Evolutionary conservation across 768 basidiomycete genomes (phyloP).

Genomic region (Lentinula edodes): DNA sequence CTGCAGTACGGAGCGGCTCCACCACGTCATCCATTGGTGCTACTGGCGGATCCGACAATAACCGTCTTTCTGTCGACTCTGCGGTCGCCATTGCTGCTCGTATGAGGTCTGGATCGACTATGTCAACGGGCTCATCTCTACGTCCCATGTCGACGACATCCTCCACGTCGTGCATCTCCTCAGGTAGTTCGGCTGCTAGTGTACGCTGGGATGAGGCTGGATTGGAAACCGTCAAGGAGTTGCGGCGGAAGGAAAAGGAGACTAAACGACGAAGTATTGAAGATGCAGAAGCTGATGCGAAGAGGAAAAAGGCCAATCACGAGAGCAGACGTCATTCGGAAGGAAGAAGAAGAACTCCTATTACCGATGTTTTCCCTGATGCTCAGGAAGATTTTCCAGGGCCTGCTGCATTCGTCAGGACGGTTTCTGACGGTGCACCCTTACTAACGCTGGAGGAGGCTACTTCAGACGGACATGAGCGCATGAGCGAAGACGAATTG

Average conservation of each 20-base stretch:
- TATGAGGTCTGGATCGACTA: conserved; percentile 30
- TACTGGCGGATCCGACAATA: conserved; percentile 11
- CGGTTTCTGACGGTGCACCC: conserved; percentile 10
- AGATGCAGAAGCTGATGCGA: conserved; percentile 28
- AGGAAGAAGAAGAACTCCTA: conserved; percentile 45
- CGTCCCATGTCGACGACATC: conserved; percentile 36
- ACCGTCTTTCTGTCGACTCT: conserved; percentile 32
- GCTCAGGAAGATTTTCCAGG: conserved; percentile 14
- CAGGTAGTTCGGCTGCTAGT: conserved; percentile 36
- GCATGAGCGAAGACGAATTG: conserved; percentile 13
- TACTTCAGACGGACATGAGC: conserved; percentile 45
- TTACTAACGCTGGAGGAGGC: conserved; percentile 45
- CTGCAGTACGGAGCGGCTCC: conserved; percentile 32
- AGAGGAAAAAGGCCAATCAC: conserved; percentile 19
- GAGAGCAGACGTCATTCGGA: conserved; percentile 39
- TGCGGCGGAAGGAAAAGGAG: conserved; percentile 32
- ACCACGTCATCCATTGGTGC: conserved; percentile 26
- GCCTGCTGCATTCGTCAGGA: background rate
- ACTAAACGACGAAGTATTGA: conserved; percentile 22
- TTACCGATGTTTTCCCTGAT: conserved; percentile 59
- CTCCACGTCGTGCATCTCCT: conserved; percentile 24
- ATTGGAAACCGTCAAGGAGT: conserved; percentile 43
- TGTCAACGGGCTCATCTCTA: conserved; percentile 35
- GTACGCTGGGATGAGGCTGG: conserved; percentile 50
- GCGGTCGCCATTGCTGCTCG: conserved; percentile 16